Conservation (phyloP, 108 stramenopile species). For the Tribonema minus region DNA sequence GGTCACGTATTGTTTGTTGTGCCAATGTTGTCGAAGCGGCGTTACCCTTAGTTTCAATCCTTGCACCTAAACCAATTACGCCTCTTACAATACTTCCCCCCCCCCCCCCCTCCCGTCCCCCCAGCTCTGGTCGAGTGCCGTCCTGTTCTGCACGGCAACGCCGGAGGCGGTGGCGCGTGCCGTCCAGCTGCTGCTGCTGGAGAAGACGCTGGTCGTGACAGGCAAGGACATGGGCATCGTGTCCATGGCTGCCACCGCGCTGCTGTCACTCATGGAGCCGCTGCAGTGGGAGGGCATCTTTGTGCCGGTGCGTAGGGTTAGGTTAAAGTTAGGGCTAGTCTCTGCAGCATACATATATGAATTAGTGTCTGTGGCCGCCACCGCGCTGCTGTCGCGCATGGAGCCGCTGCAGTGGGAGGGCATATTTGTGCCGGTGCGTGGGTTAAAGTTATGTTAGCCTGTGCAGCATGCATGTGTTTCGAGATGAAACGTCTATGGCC, state of each 20-base stretch:
- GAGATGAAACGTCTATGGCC: background rate
- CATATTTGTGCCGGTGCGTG: background rate
- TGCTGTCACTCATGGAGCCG: slow-evolving; percentile 19
- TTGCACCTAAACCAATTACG: too few species aligned
- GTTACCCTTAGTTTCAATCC: too few species aligned
- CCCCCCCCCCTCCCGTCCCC: too few species aligned
- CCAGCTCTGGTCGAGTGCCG: slow-evolving; percentile 7
- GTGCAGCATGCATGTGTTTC: background rate
- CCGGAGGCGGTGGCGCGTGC: background rate
- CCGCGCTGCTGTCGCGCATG: background rate
- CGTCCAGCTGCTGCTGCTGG: slow-evolving; percentile 14
- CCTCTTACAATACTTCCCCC: too few species aligned
- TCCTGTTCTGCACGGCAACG: slow-evolving; percentile 4
- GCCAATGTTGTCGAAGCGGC: too few species aligned
- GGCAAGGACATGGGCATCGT: slow-evolving; percentile 30
- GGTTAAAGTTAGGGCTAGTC: background rate
- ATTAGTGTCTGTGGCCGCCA: too few species aligned
- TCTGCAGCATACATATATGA: too few species aligned
- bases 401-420: background rate
- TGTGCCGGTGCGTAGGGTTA: background rate
- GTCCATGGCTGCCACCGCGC: slow-evolving; percentile 22
- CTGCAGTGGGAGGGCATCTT: background rate
- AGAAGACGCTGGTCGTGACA: slow-evolving; percentile 30
- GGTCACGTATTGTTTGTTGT: too few species aligned
- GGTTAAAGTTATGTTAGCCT: background rate